Percentiles rank a stretch among this genome's conserved stretches.
Evolutionary conservation across 1,284 basidiomycete genomes (phyloP).

Genomic region (Pseudozyma thailandica): DNA sequence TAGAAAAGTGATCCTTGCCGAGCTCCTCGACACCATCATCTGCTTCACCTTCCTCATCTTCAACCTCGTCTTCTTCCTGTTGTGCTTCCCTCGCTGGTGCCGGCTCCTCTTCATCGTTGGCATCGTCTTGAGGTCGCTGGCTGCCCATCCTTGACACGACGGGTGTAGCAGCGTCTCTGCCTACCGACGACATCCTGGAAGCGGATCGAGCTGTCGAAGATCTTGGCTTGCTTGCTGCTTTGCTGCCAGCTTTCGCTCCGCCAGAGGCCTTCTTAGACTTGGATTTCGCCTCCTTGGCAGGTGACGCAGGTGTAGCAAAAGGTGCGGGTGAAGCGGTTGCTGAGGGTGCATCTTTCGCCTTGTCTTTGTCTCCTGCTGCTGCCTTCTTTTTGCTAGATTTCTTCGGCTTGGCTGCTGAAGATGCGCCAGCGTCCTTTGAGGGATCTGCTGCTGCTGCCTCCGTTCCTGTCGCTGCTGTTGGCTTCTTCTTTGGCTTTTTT

Average conservation of each 20-base stretch:
- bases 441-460: constrained; percentile 5
- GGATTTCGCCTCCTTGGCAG: constrained; percentile 16
- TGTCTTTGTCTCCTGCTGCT: constrained; percentile 12
- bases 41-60: constrained; percentile 58
- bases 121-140: constrained; percentile 25
- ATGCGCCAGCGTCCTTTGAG: constrained; percentile 8
- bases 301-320: constrained; percentile 25
- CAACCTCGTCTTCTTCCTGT: constrained; percentile 41
- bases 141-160: constrained; percentile 21
- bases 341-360: constrained; percentile 8
- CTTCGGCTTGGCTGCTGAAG: constrained; percentile 29
- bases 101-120: constrained; percentile 32
- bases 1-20: constrained; percentile 56
- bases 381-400: constrained; percentile 36
- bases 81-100: constrained; percentile 3
- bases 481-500: constrained; percentile 43
- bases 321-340: constrained; percentile 35
- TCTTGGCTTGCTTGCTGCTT: constrained; percentile 23
- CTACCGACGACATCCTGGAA: constrained; percentile 38
- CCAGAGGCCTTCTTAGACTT: constrained; percentile 19
- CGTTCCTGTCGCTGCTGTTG: constrained; percentile 5
- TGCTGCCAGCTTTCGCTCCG: constrained; percentile 17
- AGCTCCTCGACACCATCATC: constrained; percentile 65
- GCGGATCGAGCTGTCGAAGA: constrained; percentile 34
- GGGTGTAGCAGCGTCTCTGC: constrained; percentile 34